Evolutionary conservation across 2,329 filamentous ascomycete genomes (phyloP), one percentile per base, ranked within the genome.

Genomic region (Aspergillus caelatus): DNA sequence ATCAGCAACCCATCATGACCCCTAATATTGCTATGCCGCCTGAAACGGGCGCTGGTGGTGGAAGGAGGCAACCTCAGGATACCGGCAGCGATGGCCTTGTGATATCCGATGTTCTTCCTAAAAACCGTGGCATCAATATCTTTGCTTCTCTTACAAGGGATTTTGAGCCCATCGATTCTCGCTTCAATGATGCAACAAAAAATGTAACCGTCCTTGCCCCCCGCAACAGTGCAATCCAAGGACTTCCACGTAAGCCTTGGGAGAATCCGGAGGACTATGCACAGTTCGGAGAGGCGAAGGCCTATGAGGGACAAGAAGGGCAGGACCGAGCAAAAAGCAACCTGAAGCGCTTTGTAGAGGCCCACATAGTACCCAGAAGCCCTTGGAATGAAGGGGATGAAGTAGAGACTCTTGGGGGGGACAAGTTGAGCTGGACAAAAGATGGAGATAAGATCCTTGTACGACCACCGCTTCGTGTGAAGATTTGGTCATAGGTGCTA

Each of bases 131-230:
- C 65, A 91, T 97, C 74, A 93, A 92, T 67, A 89, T 94, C 69
- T 98, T 97, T 79, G 91, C 92, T 34, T 88, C 89, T 48, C 88
- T 96, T 72, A 89, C 90, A 6, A 88, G 93, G 63, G 90, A 94
- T 73, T 88, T 94, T 71, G 85, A 89, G 54, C 79, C 84, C n/a
- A 84, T 94, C 23, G 85, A 88, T 11, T 79, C 82, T 26, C 90
- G 91, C 0, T 86, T 98, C 16, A 86, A 91, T 70, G 86, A 92
- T 74, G 77, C 83, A 0, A 74, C 80, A 0, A 78, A 85, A 62
- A 94, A 94, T 75, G 91, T 91, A 19, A 97, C 93, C 2, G 88
- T 98, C 28, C 87, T 98, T 3, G 94, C 94, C 6, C 95, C 95
- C 0, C 82, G 91, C 60, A 98, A 99, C 82, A 88, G 86, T 21